Evolutionary conservation across 192 early-diverging fungal species (phyloP).

Genomic region (Umbelopsis sp.): DNA sequence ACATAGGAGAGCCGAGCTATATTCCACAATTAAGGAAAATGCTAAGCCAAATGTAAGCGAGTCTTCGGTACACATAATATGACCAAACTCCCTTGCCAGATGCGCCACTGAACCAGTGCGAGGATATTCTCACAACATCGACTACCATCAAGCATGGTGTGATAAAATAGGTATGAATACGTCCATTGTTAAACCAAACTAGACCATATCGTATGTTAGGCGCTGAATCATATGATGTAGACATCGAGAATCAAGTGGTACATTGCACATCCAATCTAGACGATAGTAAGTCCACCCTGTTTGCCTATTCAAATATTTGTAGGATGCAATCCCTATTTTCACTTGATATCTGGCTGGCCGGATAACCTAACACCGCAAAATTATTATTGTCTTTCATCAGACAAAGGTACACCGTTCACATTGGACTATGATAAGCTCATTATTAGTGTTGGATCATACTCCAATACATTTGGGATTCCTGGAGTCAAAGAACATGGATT

Average conservation of each 20-base stretch:
- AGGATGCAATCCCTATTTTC: too few species aligned
- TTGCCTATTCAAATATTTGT: neutral
- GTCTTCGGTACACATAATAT: too few species aligned
- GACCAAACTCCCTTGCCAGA: constrained; percentile 19
- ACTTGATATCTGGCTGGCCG: neutral
- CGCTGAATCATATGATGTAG: constrained; percentile 20
- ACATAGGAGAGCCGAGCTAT: neutral
- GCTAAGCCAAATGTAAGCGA: too few species aligned
- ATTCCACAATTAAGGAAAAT: neutral
- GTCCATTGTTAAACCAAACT: neutral
- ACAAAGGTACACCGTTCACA: constrained; percentile 41
- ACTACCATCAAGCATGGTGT: constrained; percentile 70
- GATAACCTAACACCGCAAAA: neutral
- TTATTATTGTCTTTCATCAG: neutral
- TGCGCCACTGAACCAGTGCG: constrained; percentile 86
- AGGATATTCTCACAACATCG: constrained; percentile 50
- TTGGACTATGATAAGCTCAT: constrained; percentile 82
- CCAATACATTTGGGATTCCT: constrained; percentile 84
- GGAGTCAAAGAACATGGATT: constrained; percentile 84
- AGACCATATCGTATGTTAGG: neutral
- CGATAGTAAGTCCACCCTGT: constrained; percentile 18
- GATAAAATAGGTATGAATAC: constrained; percentile 43
- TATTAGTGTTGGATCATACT: constrained; percentile 77
- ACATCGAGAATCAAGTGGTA: constrained; percentile 44
- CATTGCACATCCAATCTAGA: constrained; percentile 44